A percentile compares a stretch with the other conserved stretches of the same genome.
Conservation (phyloP, 148 eudicot genomes). For the Amaranthus hypochondriacus region DNA sequence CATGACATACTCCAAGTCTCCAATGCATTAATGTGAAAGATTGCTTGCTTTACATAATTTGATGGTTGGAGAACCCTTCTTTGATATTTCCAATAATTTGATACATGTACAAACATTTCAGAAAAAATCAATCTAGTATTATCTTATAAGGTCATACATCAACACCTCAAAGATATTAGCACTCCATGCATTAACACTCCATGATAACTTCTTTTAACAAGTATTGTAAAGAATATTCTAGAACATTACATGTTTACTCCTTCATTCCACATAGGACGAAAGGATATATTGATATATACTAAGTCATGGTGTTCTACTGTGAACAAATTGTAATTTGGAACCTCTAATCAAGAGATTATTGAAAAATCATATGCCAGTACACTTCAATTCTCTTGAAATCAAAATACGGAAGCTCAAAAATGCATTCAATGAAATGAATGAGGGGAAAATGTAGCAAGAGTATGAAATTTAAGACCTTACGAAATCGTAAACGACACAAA, state of each 20-base stretch:
- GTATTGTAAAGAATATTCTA: background rate
- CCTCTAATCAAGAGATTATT: background rate
- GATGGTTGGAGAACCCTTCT: too few species aligned
- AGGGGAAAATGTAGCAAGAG: conserved; percentile 14
- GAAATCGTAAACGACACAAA: conserved; percentile 95
- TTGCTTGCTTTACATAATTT: too few species aligned
- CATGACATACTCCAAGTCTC: too few species aligned
- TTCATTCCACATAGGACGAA: background rate
- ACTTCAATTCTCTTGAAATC: background rate
- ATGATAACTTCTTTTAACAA: background rate
- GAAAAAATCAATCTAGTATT: background rate
- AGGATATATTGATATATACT: background rate
- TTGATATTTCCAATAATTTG: too few species aligned
- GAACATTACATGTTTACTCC: background rate
- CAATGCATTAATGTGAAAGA: too few species aligned
- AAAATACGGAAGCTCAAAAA: background rate
- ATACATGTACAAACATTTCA: too few species aligned
- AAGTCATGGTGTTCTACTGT: background rate
- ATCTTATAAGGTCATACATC: background rate
- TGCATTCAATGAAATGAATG: background rate
- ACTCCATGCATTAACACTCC: background rate
- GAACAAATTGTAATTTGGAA: background rate
- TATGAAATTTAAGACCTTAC: conserved; percentile 82
- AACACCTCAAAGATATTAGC: background rate
- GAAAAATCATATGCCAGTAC: background rate